Percentiles rank a stretch among this genome's conserved stretches.
These are phyloP conservation scores for Mucor lusitanicus DNA, from an alignment of 371 early-diverging fungal genomes.

Conservation along the genomic window DNA sequence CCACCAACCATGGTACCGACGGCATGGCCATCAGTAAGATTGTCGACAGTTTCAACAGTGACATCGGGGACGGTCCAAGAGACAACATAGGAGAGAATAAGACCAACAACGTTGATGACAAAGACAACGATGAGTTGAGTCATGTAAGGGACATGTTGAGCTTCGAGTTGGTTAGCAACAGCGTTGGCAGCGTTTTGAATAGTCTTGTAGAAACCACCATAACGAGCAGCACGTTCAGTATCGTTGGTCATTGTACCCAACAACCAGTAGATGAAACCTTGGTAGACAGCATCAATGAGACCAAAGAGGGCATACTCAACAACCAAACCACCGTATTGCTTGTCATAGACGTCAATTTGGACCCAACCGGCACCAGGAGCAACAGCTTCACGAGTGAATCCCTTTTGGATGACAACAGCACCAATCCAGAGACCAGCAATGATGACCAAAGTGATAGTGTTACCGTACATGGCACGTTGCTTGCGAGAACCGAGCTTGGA, in stretches of 20 bases:
- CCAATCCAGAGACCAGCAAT: conserved; percentile 61
- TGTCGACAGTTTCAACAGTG: conserved; percentile 25
- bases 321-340: conserved; percentile 48
- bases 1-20: conserved; percentile 25
- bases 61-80: conserved; percentile 17
- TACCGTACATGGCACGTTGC: conserved; percentile 55
- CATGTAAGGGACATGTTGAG: conserved; percentile 36
- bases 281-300: conserved; percentile 67
- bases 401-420: conserved; percentile 55
- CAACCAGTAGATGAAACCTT: conserved; percentile 74
- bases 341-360: conserved; percentile 29
- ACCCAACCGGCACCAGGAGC: not conserved
- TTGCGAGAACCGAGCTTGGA: conserved; percentile 39
- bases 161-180: conserved; percentile 33
- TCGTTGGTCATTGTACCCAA: conserved; percentile 77
- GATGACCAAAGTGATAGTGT: conserved; percentile 41
- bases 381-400: conserved; percentile 34
- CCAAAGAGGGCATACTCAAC: conserved; percentile 67
- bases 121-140: conserved; percentile 21
- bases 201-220: conserved; percentile 84
- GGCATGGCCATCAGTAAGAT: conserved; percentile 17
- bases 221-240: conserved; percentile 64
- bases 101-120: conserved; percentile 23
- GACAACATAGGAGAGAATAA: conserved; percentile 24
- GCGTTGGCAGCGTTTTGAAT: conserved; percentile 61